These are phyloP conservation scores for Centrapalus pauciflorus DNA, from an alignment of 129 eudicot species.

Conservation along the genomic window DNA sequence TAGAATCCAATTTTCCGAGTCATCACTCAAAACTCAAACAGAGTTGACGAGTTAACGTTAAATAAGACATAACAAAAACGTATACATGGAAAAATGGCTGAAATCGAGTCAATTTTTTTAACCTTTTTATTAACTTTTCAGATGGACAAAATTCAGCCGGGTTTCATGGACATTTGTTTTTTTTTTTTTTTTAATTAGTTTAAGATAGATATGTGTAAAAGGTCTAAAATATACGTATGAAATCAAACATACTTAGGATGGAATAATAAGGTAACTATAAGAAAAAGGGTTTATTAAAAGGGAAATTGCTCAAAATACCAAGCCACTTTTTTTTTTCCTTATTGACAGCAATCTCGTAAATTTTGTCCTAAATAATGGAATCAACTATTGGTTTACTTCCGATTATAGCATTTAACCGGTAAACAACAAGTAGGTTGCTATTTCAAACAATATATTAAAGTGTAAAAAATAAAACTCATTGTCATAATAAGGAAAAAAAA, in stretches of 20 bases:
- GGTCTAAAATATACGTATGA: not conserved
- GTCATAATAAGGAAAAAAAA: too few relatives aligned
- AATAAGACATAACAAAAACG: not conserved
- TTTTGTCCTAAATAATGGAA: too few relatives aligned
- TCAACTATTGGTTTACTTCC: too few relatives aligned
- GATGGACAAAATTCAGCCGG: conserved; percentile 18
- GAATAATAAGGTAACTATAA: not conserved
- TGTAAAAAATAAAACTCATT: too few relatives aligned
- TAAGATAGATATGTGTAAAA: not conserved
- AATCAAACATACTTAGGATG: not conserved
- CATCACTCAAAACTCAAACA: not conserved
- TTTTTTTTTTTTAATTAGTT: not conserved
- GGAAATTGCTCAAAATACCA: not conserved
- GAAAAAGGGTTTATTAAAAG: not conserved
- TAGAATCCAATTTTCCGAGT: conserved; percentile 17
- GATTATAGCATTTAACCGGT: too few relatives aligned
- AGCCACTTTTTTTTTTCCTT: not conserved
- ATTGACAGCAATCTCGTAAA: too few relatives aligned
- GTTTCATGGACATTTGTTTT: conserved; percentile 22
- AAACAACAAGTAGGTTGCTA: too few relatives aligned
- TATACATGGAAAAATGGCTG: not conserved
- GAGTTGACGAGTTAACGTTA: conserved; percentile 5
- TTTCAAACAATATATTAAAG: too few relatives aligned
- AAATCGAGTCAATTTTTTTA: not conserved
- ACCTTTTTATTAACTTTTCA: not conserved